These are phyloP conservation scores for Russula sp. DNA, from an alignment of 768 basidiomycete genomes.

Conservation along the genomic window DNA sequence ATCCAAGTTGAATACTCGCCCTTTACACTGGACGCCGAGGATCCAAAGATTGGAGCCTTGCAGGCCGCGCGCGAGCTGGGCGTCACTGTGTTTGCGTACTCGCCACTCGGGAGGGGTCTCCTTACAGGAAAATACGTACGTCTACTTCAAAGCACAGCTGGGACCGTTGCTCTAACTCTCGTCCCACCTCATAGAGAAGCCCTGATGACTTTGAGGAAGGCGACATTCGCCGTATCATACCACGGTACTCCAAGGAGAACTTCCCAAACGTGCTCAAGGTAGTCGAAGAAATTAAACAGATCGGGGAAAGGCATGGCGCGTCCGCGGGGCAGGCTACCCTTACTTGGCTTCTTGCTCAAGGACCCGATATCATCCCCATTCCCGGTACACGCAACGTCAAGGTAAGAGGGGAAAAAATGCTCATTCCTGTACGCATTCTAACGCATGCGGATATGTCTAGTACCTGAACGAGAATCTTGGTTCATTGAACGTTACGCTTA, in stretches of 20 bases:
- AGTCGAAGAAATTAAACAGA: constrained; percentile 33
- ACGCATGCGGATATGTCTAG: neutral
- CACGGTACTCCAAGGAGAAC: constrained; percentile 38
- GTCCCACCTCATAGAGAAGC: constrained; percentile 29
- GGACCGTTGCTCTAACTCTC: neutral
- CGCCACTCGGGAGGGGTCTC: constrained; percentile 46
- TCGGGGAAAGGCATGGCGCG: constrained; percentile 36
- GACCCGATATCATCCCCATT: constrained; percentile 42
- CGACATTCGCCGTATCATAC: constrained; percentile 35
- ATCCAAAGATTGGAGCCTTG: constrained; percentile 31
- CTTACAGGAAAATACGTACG: constrained; percentile 41
- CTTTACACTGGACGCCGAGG: constrained; percentile 34
- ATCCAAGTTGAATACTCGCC: constrained; percentile 36
- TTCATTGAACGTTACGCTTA: constrained; percentile 14
- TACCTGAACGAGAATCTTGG: constrained; percentile 18
- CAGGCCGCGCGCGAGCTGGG: constrained; percentile 37
- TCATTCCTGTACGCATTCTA: neutral
- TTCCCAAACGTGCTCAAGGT: constrained; percentile 41
- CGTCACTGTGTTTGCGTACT: constrained; percentile 38
- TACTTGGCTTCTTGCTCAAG: constrained; percentile 47
- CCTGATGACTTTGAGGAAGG: constrained; percentile 37
- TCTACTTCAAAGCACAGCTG: neutral
- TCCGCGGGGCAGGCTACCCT: constrained; percentile 44
- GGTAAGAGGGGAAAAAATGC: constrained; percentile 19
- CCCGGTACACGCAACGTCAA: constrained; percentile 41